Evolutionary conservation across 2,329 filamentous ascomycete genomes (phyloP), one percentile per base, ranked within the genome.

Genomic region (Arthrinium puccinioides): DNA sequence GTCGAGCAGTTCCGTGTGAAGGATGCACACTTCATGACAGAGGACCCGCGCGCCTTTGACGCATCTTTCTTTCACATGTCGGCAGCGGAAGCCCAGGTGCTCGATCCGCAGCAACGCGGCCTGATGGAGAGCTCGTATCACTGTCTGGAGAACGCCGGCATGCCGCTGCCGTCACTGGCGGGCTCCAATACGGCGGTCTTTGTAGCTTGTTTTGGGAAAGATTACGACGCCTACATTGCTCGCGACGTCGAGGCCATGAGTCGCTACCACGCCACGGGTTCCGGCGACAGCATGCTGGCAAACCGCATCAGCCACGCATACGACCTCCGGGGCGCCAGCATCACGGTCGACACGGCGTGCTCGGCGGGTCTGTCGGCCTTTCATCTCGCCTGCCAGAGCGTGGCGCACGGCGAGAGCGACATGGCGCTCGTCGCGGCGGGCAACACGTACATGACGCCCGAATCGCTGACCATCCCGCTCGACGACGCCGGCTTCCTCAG

Each of bases 21-120:
- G n/a, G n/a, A n/a, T n/a, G n/a, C n/a, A n/a, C n/a, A 51, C 36
- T 54, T 52, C 20, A 36, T 54, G 11, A 35, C 48, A 20, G 46
- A 42, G 11, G 36, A 41, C 6, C 42, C 39, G 1, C 35, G 40
- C 4, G 43, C 48, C 15, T 54, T 54, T 36, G 51, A 54, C 21
- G 43, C 42, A 26, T 55, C 43, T 3, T 64, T 69, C 46, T 69
- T 69, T 46, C 49, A 53, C 29, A 62, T 66, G 27, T 54, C 47
- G 2, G 51, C 56, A 2, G 43, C 51, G 11, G 65, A 69, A 41
- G 61, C 60, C 14, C 49, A 51, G 32, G 50, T 47, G 16, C 56
- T 67, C 41, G 64, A 69, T 33, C 65, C 65, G 0, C 63, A 67
- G n/a, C n/a, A n/a, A n/a, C n/a, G n/a, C n/a, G 53, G 57, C 39